Base-by-base conservation (phyloP, 73 alveolate species). In the Uronychia binucleata region DNA sequence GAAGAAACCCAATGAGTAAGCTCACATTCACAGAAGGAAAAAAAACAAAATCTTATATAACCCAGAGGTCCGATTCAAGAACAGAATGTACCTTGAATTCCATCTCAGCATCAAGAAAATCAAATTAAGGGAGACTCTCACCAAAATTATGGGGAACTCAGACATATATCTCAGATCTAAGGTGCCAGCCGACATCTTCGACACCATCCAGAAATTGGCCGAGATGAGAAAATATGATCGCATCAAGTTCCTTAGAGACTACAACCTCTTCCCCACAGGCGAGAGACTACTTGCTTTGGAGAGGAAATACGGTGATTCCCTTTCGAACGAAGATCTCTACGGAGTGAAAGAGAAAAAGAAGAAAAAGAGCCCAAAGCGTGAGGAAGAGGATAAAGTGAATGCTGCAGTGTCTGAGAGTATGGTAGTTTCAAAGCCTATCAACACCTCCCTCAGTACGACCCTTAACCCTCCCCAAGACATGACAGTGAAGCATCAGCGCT, bases 241-340 rank as follows among this genome's bases (percentile, higher is more conserved):
- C 57, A 84, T 93, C 79, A 81, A 90, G 25, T 81, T 67, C 46
- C 90, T 90, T 0, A 85, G 93, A 57, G 94, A 90, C 57, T 89
- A 67, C 77, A 80, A 86, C 58, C 89, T 93, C 31, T 93, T 91
- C 77, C 96, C 97, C 57, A 59, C 0, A 0, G 30, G 86, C 0
- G 97, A 89, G 26, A 57, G 34, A 28, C 84, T 93, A 19, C 77
- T 88, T 25, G 58, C 78, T 33, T 34, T 93, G 28, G 97, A 90
- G 75, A 90, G 97, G 79, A 93, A 93, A 58, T 93, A 93, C 35
- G 97, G 97, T 28, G 95, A 93, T 59, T 80, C 94, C 26, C 78
- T 93, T 1, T 46, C 84, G n/a, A 78, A 84, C 77, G 88, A 80
- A 28, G 97, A 93, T 90, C 84, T 93, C 75, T 77, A 81, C 76